Evolutionary conservation across 768 basidiomycete species (phyloP).

Genomic region (Crassisporium funariophilum): DNA sequence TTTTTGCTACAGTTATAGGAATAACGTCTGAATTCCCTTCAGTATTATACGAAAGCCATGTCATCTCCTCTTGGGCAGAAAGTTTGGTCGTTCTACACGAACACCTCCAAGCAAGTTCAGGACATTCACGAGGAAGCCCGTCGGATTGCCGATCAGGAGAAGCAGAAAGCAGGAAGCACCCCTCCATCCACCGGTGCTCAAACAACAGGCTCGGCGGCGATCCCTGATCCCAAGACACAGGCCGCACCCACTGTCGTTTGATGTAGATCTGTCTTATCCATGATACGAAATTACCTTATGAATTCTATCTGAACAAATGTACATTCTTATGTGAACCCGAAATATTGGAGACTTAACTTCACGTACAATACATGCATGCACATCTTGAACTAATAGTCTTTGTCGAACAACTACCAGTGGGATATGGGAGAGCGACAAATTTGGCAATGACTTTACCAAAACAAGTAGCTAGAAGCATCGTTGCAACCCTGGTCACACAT

Average conservation of each 20-base stretch:
- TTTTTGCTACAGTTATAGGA: not conserved
- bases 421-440: no score
- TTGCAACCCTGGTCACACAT: no score
- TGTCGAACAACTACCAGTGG: no score
- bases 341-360: no score
- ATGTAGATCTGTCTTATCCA: not conserved
- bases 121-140: conserved; percentile 95
- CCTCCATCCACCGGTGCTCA: no score
- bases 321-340: not conserved
- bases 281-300: no score
- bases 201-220: no score
- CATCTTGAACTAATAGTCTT: no score
- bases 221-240: conserved; percentile 15
- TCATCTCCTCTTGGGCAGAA: conserved; percentile 76
- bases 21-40: conserved; percentile 11
- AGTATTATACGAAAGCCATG: conserved; percentile 83
- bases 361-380: no score
- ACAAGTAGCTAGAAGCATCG: no score
- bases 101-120: conserved; percentile 81
- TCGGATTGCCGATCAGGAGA: conserved; percentile 71
- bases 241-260: conserved; percentile 20
- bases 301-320: not conserved
- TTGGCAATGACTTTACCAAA: no score
- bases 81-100: conserved; percentile 83
- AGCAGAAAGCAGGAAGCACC: no score